phyloP scores from a whole-genome alignment of 2,329 filamentous ascomycete species.

The Monascus ruber region DNA sequence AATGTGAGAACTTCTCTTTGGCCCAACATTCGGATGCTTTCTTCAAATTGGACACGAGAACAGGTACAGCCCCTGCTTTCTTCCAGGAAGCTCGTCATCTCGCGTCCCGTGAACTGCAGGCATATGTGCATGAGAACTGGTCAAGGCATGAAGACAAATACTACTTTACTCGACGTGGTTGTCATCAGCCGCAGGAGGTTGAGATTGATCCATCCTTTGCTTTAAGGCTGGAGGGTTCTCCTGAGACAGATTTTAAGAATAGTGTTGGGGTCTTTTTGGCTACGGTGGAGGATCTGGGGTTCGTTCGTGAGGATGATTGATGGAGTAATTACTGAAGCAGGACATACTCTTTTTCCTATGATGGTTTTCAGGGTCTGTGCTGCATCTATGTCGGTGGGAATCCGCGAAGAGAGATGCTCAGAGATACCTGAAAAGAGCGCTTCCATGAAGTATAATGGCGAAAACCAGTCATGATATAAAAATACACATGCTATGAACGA shows the following conservation, averaged over 20 bases:
- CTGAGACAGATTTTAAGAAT: conserved; percentile 12
- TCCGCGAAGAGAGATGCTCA: no score
- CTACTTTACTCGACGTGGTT: conserved; percentile 34
- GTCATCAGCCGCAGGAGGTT: conserved; percentile 35
- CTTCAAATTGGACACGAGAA: not conserved
- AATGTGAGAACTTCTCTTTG: conserved; percentile 1
- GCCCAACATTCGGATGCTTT: not conserved
- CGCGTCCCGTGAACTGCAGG: conserved; percentile 31
- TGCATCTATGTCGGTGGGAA: no score
- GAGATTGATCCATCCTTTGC: conserved; percentile 20
- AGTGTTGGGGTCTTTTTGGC: conserved; percentile 12
- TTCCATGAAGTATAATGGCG: no score
- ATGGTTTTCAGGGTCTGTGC: no score
- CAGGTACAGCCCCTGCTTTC: conserved; percentile 5
- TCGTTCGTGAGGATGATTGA: not conserved
- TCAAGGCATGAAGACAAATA: conserved; percentile 32
- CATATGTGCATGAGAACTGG: conserved; percentile 38
- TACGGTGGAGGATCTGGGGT: conserved; percentile 7
- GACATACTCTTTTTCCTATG: no score
- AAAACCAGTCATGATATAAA: no score
- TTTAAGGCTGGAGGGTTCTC: conserved; percentile 9
- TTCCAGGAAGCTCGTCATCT: conserved; percentile 18
- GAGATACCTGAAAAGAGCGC: no score
- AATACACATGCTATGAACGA: no score
- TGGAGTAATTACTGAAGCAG: no score